Evolutionary conservation across 371 early-diverging fungal species (phyloP).

Genomic region (Smittium culicis): DNA sequence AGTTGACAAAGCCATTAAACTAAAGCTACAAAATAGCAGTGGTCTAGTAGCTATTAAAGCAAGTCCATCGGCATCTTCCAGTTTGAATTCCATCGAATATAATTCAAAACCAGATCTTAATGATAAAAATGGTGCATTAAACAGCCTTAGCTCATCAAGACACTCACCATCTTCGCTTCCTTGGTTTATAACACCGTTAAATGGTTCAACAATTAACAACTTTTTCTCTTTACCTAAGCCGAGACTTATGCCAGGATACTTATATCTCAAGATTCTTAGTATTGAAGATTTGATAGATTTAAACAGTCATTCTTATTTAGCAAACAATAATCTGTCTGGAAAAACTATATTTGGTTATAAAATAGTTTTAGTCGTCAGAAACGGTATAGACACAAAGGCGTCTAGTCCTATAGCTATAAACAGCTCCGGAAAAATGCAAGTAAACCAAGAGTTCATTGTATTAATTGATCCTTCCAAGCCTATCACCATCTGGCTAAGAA

Average conservation of each 20-base stretch:
- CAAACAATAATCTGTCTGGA: not conserved
- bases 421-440: constrained; percentile 2
- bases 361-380: constrained; percentile 31
- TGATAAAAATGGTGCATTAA: not conserved
- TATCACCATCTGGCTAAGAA: constrained; percentile 31
- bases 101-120: not conserved
- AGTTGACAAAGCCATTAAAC: not conserved
- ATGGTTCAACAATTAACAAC: constrained; percentile 26
- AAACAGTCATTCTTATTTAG: not conserved
- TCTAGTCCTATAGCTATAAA: constrained; percentile 23
- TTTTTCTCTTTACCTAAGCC: constrained; percentile 30
- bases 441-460: constrained; percentile 33
- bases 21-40: not conserved
- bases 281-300: constrained; percentile 21
- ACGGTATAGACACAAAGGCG: constrained; percentile 29
- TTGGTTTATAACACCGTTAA: constrained; percentile 19
- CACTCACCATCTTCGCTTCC: not conserved
- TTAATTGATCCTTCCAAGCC: constrained; percentile 28
- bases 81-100: not conserved
- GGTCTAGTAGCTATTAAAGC: not conserved
- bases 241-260: constrained; percentile 19
- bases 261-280: constrained; percentile 32
- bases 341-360: constrained; percentile 13
- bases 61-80: not conserved
- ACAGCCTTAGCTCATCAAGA: not conserved